Percentiles rank a stretch among this genome's conserved stretches.
These are phyloP conservation scores for Malassezia caprae DNA, from an alignment of 1,284 basidiomycete species.

Conservation along the genomic window DNA sequence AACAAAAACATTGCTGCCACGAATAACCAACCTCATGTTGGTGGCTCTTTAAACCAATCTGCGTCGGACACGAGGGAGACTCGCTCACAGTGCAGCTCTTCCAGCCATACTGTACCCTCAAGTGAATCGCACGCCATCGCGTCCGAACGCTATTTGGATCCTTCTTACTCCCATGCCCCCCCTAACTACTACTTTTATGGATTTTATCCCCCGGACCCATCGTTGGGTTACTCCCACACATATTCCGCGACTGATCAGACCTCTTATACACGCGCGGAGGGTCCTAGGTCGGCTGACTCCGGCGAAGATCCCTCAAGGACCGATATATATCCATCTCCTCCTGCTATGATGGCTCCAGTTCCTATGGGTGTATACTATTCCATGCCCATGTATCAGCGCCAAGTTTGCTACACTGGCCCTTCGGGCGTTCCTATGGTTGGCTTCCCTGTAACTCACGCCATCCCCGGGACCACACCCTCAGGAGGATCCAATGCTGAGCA, in stretches of 20 bases:
- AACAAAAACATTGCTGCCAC: not conserved
- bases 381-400: constrained; percentile 5
- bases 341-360: not conserved
- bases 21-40: not conserved
- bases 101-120: not conserved
- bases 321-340: not conserved
- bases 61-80: not conserved
- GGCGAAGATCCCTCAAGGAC: not conserved
- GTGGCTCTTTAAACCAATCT: not conserved
- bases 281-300: not conserved
- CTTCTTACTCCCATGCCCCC: not conserved
- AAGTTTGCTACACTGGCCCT: not conserved
- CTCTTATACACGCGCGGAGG: not conserved
- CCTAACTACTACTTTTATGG: constrained; percentile 4
- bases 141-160: not conserved
- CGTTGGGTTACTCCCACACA: not conserved
- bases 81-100: not conserved
- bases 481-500: not conserved
- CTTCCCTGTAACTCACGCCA: not conserved
- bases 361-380: constrained; percentile 3
- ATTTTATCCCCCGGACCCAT: not conserved
- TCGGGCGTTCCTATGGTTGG: not conserved
- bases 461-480: not conserved
- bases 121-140: not conserved
- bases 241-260: not conserved